Evolutionary conservation across 2,329 filamentous ascomycete species (phyloP).

Genomic region (Monilinia fructigena): DNA sequence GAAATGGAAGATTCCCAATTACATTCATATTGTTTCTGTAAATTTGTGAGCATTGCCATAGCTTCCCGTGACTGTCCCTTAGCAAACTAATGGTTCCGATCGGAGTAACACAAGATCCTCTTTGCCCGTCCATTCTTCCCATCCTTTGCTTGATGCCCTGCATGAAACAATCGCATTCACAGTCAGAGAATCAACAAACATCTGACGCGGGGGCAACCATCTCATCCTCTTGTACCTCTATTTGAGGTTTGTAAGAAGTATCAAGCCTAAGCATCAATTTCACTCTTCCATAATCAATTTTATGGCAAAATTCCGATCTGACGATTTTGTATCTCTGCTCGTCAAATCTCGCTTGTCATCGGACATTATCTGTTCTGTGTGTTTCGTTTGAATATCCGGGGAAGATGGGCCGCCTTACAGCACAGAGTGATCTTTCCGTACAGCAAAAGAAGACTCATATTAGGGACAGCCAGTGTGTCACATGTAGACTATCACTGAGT

Average conservation of each 20-base stretch:
- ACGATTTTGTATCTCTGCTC: background rate
- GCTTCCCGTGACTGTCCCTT: conserved; percentile 14
- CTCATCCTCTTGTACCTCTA: conserved; percentile 12
- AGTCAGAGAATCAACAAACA: conserved; percentile 19
- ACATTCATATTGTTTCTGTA: background rate
- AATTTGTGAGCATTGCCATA: background rate
- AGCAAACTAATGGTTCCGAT: conserved; percentile 24
- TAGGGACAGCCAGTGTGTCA: background rate
- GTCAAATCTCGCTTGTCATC: conserved; percentile 13
- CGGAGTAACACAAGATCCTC: conserved; percentile 14
- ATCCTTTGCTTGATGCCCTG: background rate
- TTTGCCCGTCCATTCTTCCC: conserved; percentile 6
- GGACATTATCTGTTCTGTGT: conserved; percentile 8
- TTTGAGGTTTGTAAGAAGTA: conserved; percentile 21
- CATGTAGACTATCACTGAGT: conserved; percentile 43
- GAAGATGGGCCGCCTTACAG: conserved; percentile 20
- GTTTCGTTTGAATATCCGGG: conserved; percentile 17
- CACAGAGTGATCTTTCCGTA: conserved; percentile 19
- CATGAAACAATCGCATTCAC: conserved; percentile 21
- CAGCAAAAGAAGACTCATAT: conserved; percentile 24
- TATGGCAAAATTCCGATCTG: background rate
- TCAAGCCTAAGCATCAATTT: conserved; percentile 13
- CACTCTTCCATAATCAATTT: conserved; percentile 1
- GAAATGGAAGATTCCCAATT: conserved; percentile 1
- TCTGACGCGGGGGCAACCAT: background rate